A percentile compares a stretch with the other conserved stretches of the same genome.
Evolutionary conservation across 129 eudicot genomes (phyloP).

Genomic region (Flaveria bidentis): DNA sequence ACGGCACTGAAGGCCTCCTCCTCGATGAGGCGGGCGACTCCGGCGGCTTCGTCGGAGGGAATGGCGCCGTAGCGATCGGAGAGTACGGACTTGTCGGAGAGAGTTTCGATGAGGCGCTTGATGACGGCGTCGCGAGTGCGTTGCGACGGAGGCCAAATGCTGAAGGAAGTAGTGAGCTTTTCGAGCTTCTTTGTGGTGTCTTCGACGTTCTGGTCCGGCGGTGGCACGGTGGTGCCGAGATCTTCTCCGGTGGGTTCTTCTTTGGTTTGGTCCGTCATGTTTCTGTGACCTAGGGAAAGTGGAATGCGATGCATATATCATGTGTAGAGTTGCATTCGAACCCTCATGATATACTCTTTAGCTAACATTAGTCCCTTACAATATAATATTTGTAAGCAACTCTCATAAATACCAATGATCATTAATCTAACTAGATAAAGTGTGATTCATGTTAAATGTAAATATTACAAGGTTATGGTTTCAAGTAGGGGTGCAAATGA

Average conservation of each 20-base stretch:
- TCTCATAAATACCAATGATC: no score
- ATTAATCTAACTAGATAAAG: no score
- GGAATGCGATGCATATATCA: neutral
- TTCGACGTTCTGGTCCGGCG: neutral
- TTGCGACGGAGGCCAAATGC: slow-evolving; percentile 89
- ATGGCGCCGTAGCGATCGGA: slow-evolving; percentile 79
- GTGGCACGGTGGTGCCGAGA: neutral
- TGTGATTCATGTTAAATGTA: no score
- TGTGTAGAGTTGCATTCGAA: neutral
- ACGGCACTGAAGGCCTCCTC: slow-evolving; percentile 67
- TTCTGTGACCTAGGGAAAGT: neutral
- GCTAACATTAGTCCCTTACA: neutral
- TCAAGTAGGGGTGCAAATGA: no score
- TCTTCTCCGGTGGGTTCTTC: slow-evolving; percentile 35
- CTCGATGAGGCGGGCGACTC: slow-evolving; percentile 40
- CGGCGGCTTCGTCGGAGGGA: slow-evolving; percentile 62
- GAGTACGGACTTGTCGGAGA: slow-evolving; percentile 65
- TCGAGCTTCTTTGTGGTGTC: slow-evolving; percentile 30
- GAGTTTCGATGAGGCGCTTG: slow-evolving; percentile 79
- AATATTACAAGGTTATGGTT: no score
- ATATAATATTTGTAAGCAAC: neutral
- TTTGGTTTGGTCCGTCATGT: slow-evolving; percentile 31
- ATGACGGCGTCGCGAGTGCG: slow-evolving; percentile 92
- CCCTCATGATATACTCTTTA: neutral
- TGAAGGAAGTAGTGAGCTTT: slow-evolving; percentile 52